These are phyloP conservation scores for Auriscalpium orientale DNA, from an alignment of 768 basidiomycete species.

Conservation along the genomic window DNA sequence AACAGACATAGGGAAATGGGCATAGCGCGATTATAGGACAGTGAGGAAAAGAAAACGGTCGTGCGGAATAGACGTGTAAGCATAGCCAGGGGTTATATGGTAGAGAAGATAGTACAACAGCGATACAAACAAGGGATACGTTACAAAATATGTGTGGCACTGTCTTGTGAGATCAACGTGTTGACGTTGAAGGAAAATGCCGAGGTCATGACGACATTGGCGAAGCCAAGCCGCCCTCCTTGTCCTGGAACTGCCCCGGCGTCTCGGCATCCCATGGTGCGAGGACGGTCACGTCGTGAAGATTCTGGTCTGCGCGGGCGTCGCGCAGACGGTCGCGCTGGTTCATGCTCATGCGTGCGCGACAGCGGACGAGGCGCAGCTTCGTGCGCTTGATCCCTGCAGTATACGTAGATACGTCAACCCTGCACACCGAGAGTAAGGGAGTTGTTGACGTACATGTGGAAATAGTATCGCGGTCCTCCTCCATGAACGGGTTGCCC, in stretches of 20 bases:
- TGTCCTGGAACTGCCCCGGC: constrained; percentile 6
- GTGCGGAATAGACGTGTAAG: neutral
- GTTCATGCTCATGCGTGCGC: constrained; percentile 70
- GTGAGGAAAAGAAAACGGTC: neutral
- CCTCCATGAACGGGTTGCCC: constrained; percentile 79
- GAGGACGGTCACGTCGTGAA: constrained; percentile 54
- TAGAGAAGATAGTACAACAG: neutral
- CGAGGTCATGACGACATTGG: neutral
- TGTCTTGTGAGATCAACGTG: neutral
- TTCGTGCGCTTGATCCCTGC: constrained; percentile 83
- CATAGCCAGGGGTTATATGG: neutral
- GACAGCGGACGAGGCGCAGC: constrained; percentile 72
- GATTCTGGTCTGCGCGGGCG: constrained; percentile 74
- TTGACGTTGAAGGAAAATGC: neutral
- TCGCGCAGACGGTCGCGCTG: constrained; percentile 66
- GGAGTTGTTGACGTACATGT: constrained; percentile 45
- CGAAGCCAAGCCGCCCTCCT: neutral
- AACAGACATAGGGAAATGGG: no score
- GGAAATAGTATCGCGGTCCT: constrained; percentile 71
- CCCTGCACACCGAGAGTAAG: neutral
- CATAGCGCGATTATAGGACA: neutral
- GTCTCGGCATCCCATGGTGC: constrained; percentile 41
- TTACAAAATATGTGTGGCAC: no score
- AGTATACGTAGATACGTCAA: neutral
- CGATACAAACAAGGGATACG: neutral